phyloP scores from a whole-genome alignment of 2,329 filamentous ascomycete genomes.

The Pyrenochaeta sp. region DNA sequence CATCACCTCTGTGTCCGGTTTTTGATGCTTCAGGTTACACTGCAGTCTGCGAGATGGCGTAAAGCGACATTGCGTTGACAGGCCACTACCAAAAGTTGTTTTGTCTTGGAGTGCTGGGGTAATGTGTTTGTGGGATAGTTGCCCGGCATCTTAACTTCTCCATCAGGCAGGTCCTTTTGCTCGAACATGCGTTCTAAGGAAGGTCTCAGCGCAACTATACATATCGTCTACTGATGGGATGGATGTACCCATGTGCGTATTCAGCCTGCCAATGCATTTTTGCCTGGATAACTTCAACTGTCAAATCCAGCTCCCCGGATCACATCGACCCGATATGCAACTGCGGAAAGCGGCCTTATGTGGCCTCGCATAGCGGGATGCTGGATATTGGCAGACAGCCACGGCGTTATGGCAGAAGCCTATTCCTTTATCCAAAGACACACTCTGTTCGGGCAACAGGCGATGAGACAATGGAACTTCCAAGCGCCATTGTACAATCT shows the following conservation, averaged over 20 bases:
- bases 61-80: slow-evolving; percentile 30
- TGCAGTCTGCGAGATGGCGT: slow-evolving; percentile 38
- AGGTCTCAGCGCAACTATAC: slow-evolving; percentile 28
- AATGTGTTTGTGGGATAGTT: slow-evolving; percentile 4
- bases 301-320: slow-evolving; percentile 33
- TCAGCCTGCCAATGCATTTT: slow-evolving; percentile 32
- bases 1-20: slow-evolving; percentile 40
- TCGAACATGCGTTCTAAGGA: slow-evolving; percentile 43
- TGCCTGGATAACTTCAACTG: slow-evolving; percentile 27
- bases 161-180: slow-evolving; percentile 17
- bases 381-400: slow-evolving; percentile 5
- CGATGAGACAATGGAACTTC: slow-evolving; percentile 3
- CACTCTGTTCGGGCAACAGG: slow-evolving; percentile 11
- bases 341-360: slow-evolving; percentile 28
- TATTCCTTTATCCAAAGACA: slow-evolving; percentile 12
- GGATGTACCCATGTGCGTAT: slow-evolving; percentile 31
- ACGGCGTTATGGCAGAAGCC: background rate
- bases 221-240: slow-evolving; percentile 29
- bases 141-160: slow-evolving; percentile 7
- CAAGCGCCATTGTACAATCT: slow-evolving; percentile 1
- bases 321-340: slow-evolving; percentile 32
- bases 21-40: slow-evolving; percentile 38
- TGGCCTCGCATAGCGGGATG: slow-evolving; percentile 4
- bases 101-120: slow-evolving; percentile 11
- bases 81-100: slow-evolving; percentile 10